Evolutionary conservation across 768 basidiomycete genomes (phyloP).

Genomic region (Neoboletus subvelutipes): DNA sequence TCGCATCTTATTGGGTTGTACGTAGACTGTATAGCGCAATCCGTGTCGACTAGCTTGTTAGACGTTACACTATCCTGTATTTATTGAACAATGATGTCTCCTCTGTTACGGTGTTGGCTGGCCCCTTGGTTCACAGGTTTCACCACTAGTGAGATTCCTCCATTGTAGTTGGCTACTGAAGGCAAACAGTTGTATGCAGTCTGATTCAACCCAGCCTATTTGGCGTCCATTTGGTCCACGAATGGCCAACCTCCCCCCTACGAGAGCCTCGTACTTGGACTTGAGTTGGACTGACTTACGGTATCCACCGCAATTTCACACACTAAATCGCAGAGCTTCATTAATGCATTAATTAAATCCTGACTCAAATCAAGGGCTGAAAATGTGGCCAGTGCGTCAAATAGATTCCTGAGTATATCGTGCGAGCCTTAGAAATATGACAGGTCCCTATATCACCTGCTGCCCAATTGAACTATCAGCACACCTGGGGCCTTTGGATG

Average conservation of each 20-base stretch:
- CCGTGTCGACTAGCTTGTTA: conserved; percentile 57
- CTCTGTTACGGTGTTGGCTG: background rate
- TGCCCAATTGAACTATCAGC: conserved; percentile 57
- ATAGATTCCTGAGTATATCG: background rate
- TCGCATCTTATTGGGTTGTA: conserved; percentile 90
- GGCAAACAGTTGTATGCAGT: background rate
- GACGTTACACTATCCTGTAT: conserved; percentile 9
- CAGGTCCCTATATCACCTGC: background rate
- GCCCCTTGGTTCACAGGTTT: background rate
- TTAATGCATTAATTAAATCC: background rate
- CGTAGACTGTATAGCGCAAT: conserved; percentile 79
- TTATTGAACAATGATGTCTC: conserved; percentile 8
- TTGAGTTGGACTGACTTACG: background rate
- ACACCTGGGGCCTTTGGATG: conserved; percentile 85
- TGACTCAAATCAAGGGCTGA: background rate
- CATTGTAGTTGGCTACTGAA: background rate
- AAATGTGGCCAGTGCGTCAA: background rate
- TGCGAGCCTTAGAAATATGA: background rate
- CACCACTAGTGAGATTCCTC: background rate
- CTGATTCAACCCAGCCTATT: background rate
- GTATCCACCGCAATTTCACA: background rate
- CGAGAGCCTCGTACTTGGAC: background rate
- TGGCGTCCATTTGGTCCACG: background rate
- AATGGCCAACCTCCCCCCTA: background rate
- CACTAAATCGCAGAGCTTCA: background rate